These are phyloP conservation scores for Botrytis galanthina DNA, from an alignment of 2,329 filamentous ascomycete species.

Conservation along the genomic window DNA sequence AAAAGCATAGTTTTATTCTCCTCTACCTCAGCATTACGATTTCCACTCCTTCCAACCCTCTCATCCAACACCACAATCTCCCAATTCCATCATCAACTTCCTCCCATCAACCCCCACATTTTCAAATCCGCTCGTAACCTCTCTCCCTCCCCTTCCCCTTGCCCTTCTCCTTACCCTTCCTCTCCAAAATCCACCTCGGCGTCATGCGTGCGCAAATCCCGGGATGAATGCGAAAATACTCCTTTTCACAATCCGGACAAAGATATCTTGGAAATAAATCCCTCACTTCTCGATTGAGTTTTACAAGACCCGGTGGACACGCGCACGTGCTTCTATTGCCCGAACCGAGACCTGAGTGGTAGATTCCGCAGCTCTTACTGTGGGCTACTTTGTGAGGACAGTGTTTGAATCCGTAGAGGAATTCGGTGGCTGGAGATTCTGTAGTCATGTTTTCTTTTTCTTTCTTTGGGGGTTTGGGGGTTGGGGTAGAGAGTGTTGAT, in stretches of 20 bases:
- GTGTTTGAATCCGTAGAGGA: background rate
- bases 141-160: background rate
- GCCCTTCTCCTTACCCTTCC: background rate
- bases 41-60: background rate
- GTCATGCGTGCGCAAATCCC: background rate
- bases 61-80: background rate
- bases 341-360: background rate
- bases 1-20: background rate
- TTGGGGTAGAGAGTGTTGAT: background rate
- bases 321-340: background rate
- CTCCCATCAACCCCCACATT: too few relatives aligned
- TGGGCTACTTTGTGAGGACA: background rate
- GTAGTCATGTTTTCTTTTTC: background rate
- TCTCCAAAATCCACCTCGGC: background rate
- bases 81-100: too few relatives aligned
- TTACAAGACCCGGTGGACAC: background rate
- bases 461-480: background rate
- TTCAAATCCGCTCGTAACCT: background rate
- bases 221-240: background rate
- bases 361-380: background rate
- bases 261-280: background rate
- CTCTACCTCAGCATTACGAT: rapidly evolving
- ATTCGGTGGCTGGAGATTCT: background rate
- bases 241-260: background rate
- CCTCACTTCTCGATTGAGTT: background rate